Percentiles rank a stretch among this genome's conserved stretches.
Evolutionary conservation across 2,329 filamentous ascomycete genomes (phyloP).

Genomic region (Cylindrodendrum hubeiense): DNA sequence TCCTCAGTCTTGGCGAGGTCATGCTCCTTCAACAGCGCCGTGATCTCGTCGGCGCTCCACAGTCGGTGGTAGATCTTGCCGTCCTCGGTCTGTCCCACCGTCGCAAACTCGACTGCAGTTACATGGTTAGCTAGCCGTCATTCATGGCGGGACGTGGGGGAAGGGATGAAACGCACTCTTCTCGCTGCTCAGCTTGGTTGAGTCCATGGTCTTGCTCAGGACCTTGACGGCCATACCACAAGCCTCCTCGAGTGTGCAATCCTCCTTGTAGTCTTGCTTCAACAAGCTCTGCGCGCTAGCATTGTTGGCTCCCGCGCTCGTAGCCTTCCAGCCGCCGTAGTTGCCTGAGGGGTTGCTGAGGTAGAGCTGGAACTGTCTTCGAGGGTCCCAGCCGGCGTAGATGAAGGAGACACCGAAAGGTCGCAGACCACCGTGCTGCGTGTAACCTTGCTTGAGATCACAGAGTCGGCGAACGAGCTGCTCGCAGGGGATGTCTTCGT

Average conservation of each 20-base stretch:
- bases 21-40: constrained; percentile 92
- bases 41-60: constrained; percentile 97
- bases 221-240: constrained; percentile 99
- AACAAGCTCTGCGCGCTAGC: constrained; percentile 95
- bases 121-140: constrained; percentile 31
- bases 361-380: constrained; percentile 98
- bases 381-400: constrained; percentile 97
- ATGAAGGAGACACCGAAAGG: constrained; percentile 99
- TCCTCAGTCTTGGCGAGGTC: constrained; percentile 90
- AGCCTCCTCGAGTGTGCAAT: constrained; percentile 94
- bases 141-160: too few species aligned
- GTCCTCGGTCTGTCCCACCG: constrained; percentile 93
- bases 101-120: constrained; percentile 92
- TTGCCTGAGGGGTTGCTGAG: constrained; percentile 99
- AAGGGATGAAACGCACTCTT: constrained; percentile 78
- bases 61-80: constrained; percentile 98
- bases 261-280: constrained; percentile 99
- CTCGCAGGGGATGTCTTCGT: constrained; percentile 99
- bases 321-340: constrained; percentile 99
- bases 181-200: constrained; percentile 97
- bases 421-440: constrained; percentile 96
- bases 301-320: constrained; percentile 97
- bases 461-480: constrained; percentile 97
- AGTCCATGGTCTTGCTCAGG: constrained; percentile 99
- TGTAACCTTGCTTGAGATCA: constrained; percentile 99